Evolutionary conservation across 1,284 basidiomycete genomes (phyloP).

Genomic region (Sphagnurus paluster): DNA sequence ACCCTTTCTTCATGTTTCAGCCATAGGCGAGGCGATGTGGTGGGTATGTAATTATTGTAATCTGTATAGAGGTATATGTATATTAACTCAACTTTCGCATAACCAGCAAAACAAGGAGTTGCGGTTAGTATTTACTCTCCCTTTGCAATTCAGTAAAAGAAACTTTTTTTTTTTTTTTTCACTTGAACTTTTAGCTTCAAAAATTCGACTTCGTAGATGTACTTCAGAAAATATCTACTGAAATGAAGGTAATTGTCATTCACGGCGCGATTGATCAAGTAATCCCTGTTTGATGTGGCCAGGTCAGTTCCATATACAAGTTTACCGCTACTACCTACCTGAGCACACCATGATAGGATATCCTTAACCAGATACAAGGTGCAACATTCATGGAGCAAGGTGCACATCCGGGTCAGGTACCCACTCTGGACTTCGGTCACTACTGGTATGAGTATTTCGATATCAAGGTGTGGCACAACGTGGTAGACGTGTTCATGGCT

Average conservation of each 20-base stretch:
- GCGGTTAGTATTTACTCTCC: conserved; percentile 6
- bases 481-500: conserved; percentile 34
- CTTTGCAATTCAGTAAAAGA: not conserved
- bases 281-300: conserved; percentile 33
- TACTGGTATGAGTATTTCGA: conserved; percentile 49
- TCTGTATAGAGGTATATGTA: not conserved
- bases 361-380: conserved; percentile 33
- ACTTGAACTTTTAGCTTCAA: conserved; percentile 32
- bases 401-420: conserved; percentile 34
- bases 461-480: conserved; percentile 38
- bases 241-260: conserved; percentile 37
- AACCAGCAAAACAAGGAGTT: conserved; percentile 10
- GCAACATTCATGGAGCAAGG: conserved; percentile 36
- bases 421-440: conserved; percentile 42
- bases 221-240: conserved; percentile 30
- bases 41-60: conserved; percentile 4
- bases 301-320: conserved; percentile 14
- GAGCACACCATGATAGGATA: conserved; percentile 19
- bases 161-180: not conserved
- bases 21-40: conserved; percentile 9
- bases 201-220: conserved; percentile 35
- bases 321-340: not conserved
- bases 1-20: not conserved
- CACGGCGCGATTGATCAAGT: conserved; percentile 41
- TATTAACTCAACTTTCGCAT: not conserved